Evolutionary conservation across 1,139 yeast species (phyloP), one percentile per base, ranked within the genome.

Genomic region (Arxiozyma telluris): DNA sequence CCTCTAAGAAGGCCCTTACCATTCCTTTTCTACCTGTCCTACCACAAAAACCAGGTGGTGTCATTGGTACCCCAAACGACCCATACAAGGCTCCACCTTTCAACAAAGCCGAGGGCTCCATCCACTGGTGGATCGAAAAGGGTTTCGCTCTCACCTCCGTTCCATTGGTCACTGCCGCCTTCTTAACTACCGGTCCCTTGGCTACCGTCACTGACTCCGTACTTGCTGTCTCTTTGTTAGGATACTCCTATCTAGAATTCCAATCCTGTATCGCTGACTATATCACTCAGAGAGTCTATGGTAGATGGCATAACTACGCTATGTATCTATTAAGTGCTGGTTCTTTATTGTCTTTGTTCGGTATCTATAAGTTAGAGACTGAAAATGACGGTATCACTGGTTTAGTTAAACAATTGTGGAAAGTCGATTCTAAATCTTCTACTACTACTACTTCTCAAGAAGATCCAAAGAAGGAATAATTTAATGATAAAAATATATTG

Each of bases 221-320:
- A 2, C 74, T 84, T 63, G 76, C 83, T 22, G 72, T 81, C 21
- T 70, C 81, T 25, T 66, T 84, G 56, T 72, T 85, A 62, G 77
- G 80, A 59, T 93, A 86, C 69, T 76, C 83, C 56, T 82, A 78
- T 68, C 80, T 83, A 61, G 94, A 93, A 39, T 80, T 85, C 74
- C 84, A 84, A 70, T 75, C 87, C 50, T 86, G 94, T 76, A 85
- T 87, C 61, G 81, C 81, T 56, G 95, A 87, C 71, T 87, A 87
- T 72, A 82, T 87, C 54, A 90, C 90, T 45, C 69, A 74, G 59
- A 77, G 95, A 73, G 87, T 83, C 21, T 87, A 83, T 65, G 93
- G 93, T 46, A 69, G 75, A 42, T 80, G 78, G 76, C 83, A 84
- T 71, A 76, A 76, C 60, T 74, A 75, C 59, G 90, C 90, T 57